Conservation (phyloP, 306 rosid genomes). For the Fragaria ananassa region DNA sequence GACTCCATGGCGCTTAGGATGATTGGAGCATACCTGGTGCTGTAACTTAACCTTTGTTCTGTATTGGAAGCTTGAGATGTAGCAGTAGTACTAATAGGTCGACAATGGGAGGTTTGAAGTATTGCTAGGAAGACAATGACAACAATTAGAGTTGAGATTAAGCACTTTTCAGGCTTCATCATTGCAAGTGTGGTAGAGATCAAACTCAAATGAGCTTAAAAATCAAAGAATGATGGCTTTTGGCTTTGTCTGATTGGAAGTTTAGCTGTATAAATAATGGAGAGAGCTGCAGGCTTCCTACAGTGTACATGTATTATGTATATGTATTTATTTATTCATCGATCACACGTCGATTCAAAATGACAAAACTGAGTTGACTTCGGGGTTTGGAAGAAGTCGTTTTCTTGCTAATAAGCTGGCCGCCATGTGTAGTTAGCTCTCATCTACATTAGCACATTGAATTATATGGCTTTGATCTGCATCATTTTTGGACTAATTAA, state of each 20-base stretch:
- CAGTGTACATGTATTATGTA: neutral
- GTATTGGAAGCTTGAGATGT: neutral
- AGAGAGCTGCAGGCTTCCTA: neutral
- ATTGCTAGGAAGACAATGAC: slow-evolving; percentile 28
- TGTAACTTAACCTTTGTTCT: slow-evolving; percentile 20
- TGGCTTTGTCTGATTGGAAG: slow-evolving; percentile 11
- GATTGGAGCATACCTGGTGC: slow-evolving; percentile 38
- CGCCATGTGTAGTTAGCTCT: neutral
- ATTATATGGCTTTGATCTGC: neutral
- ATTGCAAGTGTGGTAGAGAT: neutral
- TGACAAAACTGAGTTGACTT: slow-evolving; percentile 43
- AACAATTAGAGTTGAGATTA: slow-evolving; percentile 28
- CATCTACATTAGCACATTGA: neutral
- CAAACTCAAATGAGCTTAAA: neutral
- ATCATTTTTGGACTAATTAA: neutral
- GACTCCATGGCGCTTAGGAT: slow-evolving; percentile 30
- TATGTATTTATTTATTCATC: too few species aligned
- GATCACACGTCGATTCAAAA: neutral
- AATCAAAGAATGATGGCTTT: neutral
- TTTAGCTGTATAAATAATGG: slow-evolving; percentile 19
- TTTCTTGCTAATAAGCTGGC: slow-evolving; percentile 21
- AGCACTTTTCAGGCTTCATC: slow-evolving; percentile 39
- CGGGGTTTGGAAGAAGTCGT: slow-evolving; percentile 3
- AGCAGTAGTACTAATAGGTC: neutral
- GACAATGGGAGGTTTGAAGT: slow-evolving; percentile 35